Conservation (phyloP, 495 filamentous ascomycete species). For the Hypomontagnella monticulosa region DNA sequence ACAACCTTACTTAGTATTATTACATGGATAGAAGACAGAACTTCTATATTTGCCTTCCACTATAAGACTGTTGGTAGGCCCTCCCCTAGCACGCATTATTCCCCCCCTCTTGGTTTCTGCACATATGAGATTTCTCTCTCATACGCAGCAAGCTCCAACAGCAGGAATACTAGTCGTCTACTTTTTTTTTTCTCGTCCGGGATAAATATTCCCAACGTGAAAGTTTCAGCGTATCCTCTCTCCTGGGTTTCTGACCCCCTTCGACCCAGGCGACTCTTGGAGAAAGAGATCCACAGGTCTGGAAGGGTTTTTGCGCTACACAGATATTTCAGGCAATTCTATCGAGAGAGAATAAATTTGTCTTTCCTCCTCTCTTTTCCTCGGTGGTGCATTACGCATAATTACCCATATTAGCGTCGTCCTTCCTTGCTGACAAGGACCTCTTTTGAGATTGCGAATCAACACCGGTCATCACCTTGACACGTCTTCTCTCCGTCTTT, state of each 20-base stretch:
- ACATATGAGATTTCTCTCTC: slow-evolving; percentile 45
- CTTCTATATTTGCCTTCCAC: slow-evolving; percentile 43
- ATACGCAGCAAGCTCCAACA: slow-evolving; percentile 46
- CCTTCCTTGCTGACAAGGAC: slow-evolving; percentile 24
- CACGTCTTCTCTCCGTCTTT: slow-evolving; percentile 29
- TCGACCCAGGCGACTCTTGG: slow-evolving; percentile 33
- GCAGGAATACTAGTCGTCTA: slow-evolving; percentile 43
- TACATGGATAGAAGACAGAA: slow-evolving; percentile 33
- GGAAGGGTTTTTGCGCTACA: slow-evolving; percentile 32
- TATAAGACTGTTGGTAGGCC: slow-evolving; percentile 54
- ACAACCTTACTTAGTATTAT: slow-evolving; percentile 32
- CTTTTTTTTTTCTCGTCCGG: slow-evolving; percentile 20
- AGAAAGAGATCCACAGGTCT: slow-evolving; percentile 37
- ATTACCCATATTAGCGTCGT: slow-evolving; percentile 26
- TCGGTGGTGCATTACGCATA: slow-evolving; percentile 28
- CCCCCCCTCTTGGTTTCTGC: slow-evolving; percentile 36
- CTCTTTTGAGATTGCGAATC: slow-evolving; percentile 24
- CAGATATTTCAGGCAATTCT: slow-evolving; percentile 38
- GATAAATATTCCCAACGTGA: slow-evolving; percentile 31
- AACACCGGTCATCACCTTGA: slow-evolving; percentile 22
- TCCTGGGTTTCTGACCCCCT: slow-evolving; percentile 34
- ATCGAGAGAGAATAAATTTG: slow-evolving; percentile 8
- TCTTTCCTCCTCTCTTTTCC: background rate
- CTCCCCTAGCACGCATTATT: slow-evolving; percentile 36
- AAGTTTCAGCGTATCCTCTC: slow-evolving; percentile 21